A percentile compares a stretch with the other conserved stretches of the same genome.
These are phyloP conservation scores for Epipyxis sp. DNA, from an alignment of 108 stramenopile genomes.

Conservation along the genomic window DNA sequence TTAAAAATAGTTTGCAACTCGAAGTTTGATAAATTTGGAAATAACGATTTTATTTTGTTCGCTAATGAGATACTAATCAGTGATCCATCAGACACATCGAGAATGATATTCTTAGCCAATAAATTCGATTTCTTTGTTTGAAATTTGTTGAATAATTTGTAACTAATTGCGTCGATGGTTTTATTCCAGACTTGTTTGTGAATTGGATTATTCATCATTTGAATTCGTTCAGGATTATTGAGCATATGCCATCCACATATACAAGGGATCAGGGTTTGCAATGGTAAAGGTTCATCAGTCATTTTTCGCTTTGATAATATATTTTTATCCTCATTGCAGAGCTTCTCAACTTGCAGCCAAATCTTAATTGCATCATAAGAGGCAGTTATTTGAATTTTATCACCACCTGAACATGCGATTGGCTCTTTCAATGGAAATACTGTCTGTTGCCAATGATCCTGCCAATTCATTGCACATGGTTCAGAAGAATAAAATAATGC, in stretches of 20 bases:
- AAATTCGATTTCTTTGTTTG: not conserved
- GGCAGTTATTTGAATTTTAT: slow-evolving; percentile 31
- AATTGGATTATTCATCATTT: slow-evolving; percentile 42
- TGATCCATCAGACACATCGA: not conserved
- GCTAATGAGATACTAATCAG: not conserved
- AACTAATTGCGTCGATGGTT: not conserved
- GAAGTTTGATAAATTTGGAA: too few relatives aligned
- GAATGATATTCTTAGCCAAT: not conserved
- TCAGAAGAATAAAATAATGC: not conserved
- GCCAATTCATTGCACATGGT: slow-evolving; percentile 39
- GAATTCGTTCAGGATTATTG: slow-evolving; percentile 44
- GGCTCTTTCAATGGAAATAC: slow-evolving; percentile 38
- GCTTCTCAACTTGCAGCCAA: slow-evolving; percentile 18
- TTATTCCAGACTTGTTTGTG: too few relatives aligned
- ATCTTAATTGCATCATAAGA: slow-evolving; percentile 42
- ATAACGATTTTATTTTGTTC: too few relatives aligned
- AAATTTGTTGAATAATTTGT: not conserved
- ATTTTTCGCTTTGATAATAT: not conserved
- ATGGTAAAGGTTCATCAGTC: not conserved
- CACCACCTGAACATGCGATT: slow-evolving; percentile 27
- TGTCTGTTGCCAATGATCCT: slow-evolving; percentile 53
- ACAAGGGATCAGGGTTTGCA: slow-evolving; percentile 26
- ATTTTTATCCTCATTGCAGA: not conserved
- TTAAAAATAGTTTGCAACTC: too few relatives aligned
- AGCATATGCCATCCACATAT: slow-evolving; percentile 52